Conservation (phyloP, 2,329 filamentous ascomycete species). For the Clonostachys rhizophaga region DNA sequence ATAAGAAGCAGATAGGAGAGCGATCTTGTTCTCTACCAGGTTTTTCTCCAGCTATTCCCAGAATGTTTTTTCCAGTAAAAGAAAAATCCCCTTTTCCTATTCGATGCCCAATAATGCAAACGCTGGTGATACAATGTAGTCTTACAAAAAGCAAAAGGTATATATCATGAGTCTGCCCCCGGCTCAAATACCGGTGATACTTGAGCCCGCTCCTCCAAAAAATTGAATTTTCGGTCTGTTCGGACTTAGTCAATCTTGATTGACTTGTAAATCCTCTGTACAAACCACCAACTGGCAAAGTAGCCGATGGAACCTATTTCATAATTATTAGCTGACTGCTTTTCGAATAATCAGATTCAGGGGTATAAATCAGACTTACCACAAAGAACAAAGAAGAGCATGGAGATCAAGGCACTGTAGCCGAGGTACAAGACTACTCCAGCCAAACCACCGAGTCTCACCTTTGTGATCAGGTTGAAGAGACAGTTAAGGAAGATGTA, state of each 20-base stretch:
- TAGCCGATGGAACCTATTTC: conserved; percentile 84
- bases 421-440: conserved; percentile 90
- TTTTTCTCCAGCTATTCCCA: too few relatives aligned
- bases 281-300: conserved; percentile 91
- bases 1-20: too few relatives aligned
- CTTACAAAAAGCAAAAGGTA: conserved; percentile 13
- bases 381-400: conserved; percentile 89
- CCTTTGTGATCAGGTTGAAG: conserved; percentile 84
- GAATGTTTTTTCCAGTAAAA: too few relatives aligned
- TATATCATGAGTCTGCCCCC: background rate
- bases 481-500: conserved; percentile 93
- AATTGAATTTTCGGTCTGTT: background rate
- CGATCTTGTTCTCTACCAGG: too few relatives aligned
- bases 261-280: conserved; percentile 90
- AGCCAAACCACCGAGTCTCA: conserved; percentile 79
- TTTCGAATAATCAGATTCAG: background rate
- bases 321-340: conserved; percentile 9
- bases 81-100: too few relatives aligned
- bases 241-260: conserved; percentile 87
- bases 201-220: background rate
- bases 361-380: conserved; percentile 53
- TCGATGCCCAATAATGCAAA: conserved; percentile 7
- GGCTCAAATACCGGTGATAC: background rate
- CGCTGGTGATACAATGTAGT: conserved; percentile 22
- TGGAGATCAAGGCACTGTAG: conserved; percentile 84